phyloP scores from a whole-genome alignment of 192 early-diverging fungal genomes.

The Umbelopsis sp. region DNA sequence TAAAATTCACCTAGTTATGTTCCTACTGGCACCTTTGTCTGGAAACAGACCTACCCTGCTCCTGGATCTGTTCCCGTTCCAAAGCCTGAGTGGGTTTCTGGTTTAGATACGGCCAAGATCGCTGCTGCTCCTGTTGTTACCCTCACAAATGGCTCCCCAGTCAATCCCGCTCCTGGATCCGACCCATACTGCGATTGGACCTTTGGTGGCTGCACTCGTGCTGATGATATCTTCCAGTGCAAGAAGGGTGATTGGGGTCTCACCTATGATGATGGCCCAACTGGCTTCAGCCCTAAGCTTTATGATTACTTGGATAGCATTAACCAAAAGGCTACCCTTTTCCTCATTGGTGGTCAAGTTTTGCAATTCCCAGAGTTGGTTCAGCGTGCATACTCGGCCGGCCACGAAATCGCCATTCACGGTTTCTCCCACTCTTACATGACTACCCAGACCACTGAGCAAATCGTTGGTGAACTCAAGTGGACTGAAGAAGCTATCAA shows the following conservation, averaged over 20 bases:
- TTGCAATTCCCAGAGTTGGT: conserved; percentile 47
- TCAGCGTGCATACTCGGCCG: conserved; percentile 35
- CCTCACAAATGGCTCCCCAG: conserved; percentile 4
- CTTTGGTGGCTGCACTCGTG: conserved; percentile 43
- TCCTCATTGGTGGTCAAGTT: conserved; percentile 51
- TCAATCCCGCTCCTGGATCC: conserved; percentile 17
- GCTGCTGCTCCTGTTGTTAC: conserved; percentile 31
- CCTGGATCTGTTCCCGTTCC: conserved; percentile 26
- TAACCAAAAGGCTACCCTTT: conserved; percentile 46
- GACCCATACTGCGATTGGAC: conserved; percentile 54
- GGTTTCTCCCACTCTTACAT: conserved; percentile 64
- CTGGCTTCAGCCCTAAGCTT: conserved; percentile 41
- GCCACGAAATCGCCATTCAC: conserved; percentile 53
- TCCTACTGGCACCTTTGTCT: conserved; percentile 21
- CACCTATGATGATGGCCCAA: conserved; percentile 56
- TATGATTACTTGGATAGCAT: conserved; percentile 43
- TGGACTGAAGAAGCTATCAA: conserved; percentile 57
- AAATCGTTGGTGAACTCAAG: conserved; percentile 63
- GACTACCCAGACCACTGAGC: conserved; percentile 58
- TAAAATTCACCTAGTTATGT: not conserved
- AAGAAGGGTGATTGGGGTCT: conserved; percentile 50
- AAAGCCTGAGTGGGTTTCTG: conserved; percentile 41
- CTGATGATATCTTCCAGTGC: conserved; percentile 50
- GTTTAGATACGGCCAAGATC: conserved; percentile 29
- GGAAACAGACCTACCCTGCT: conserved; percentile 27